A percentile compares a stretch with the other conserved stretches of the same genome.
Evolutionary conservation across 164 flowering plant genomes (phyloP).

Genomic region (Vitis cinerea): DNA sequence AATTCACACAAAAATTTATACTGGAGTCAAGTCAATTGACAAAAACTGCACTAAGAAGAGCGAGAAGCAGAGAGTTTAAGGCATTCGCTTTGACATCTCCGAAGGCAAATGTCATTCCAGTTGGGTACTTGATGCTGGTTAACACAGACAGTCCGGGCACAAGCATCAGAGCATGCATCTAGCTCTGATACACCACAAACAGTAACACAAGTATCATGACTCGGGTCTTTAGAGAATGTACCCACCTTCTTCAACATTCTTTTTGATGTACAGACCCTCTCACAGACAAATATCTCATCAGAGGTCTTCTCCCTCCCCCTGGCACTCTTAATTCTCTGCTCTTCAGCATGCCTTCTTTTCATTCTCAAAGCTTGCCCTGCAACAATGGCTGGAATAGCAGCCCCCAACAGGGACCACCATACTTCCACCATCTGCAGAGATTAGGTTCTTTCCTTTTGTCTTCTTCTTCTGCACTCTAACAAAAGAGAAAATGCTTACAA

Average conservation of each 20-base stretch:
- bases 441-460: neutral
- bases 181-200: conserved; percentile 87
- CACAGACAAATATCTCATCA: conserved; percentile 89
- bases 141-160: conserved; percentile 88
- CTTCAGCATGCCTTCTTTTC: conserved; percentile 62
- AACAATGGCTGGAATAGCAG: conserved; percentile 58
- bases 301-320: conserved; percentile 79
- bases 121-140: conserved; percentile 83
- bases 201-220: conserved; percentile 78
- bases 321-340: conserved; percentile 64
- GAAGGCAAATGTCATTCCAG: conserved; percentile 81
- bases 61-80: conserved; percentile 54
- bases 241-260: conserved; percentile 90
- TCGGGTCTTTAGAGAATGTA: conserved; percentile 83
- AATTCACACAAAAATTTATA: too few relatives aligned
- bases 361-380: conserved; percentile 70
- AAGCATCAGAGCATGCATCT: conserved; percentile 91
- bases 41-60: conserved; percentile 22
- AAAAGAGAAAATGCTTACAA: too few relatives aligned
- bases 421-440: conserved; percentile 58
- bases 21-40: too few relatives aligned
- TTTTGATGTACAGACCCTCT: conserved; percentile 89
- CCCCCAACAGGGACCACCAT: conserved; percentile 76
- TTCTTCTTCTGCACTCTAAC: too few relatives aligned
- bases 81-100: conserved; percentile 82